Conservation (phyloP, 2,329 filamentous ascomycete genomes). For the Sporothrix globosa region DNA sequence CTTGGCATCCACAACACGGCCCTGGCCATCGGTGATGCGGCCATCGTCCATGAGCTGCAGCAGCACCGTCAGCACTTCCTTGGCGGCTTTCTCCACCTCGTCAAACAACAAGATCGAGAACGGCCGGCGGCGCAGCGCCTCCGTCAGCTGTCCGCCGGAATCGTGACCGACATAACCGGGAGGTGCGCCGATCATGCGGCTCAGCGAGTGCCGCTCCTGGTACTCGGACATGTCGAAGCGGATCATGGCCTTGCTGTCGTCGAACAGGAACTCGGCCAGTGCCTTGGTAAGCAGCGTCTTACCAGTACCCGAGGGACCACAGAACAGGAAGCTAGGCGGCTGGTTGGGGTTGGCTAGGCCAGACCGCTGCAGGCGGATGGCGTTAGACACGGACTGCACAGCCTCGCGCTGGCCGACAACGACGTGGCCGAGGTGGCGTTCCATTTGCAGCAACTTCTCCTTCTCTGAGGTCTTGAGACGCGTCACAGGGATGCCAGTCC, state of each 20-base stretch:
- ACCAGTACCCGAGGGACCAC: conserved; percentile 95
- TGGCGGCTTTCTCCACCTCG: conserved; percentile 97
- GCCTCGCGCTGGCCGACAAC: conserved; percentile 96
- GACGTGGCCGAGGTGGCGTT: conserved; percentile 77
- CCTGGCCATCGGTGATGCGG: conserved; percentile 97
- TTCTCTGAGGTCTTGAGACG: conserved; percentile 93
- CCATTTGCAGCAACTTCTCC: conserved; percentile 98
- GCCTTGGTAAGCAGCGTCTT: conserved; percentile 98
- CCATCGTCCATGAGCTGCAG: conserved; percentile 99
- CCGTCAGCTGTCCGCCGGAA: conserved; percentile 91
- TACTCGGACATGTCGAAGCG: conserved; percentile 99
- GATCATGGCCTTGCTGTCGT: conserved; percentile 96
- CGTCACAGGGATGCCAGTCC: conserved; percentile 98
- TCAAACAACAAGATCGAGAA: conserved; percentile 99
- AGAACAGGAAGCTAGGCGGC: conserved; percentile 97
- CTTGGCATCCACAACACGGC: conserved; percentile 88
- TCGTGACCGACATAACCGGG: conserved; percentile 98
- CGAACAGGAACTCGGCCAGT: conserved; percentile 95
- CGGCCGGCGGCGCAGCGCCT: conserved; percentile 87
- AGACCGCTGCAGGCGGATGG: conserved; percentile 91
- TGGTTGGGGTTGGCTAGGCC: conserved; percentile 95
- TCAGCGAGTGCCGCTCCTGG: conserved; percentile 93
- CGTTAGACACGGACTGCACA: conserved; percentile 89
- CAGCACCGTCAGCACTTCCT: conserved; percentile 93
- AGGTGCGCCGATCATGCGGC: conserved; percentile 95